Evolutionary conservation across 331 rosid genomes (phyloP), one percentile per base, ranked within the genome.

Genomic region (Acacia concinna): DNA sequence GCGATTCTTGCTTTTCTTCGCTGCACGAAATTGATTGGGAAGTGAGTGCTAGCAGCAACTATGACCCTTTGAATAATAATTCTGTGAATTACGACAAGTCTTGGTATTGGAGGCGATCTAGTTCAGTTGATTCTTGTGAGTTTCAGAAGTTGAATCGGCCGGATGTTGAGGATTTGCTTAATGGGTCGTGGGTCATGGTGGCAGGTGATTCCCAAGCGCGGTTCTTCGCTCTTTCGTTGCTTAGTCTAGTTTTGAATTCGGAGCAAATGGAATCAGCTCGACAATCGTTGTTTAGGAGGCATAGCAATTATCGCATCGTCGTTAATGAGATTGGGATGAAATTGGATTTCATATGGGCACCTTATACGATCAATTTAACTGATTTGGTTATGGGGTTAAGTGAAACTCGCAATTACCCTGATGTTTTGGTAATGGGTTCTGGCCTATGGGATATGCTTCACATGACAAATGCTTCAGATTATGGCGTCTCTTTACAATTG

Each of bases 401-500:
- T 82, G 82, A 85, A 44, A 88, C 84, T 49, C 92, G 81, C 15
- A 82, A 76, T 75, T 90, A 85, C 77, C 98, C 98, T 1, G 98
- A 94, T 82, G 87, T 94, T 60, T 76, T 92, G 71, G 84, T 92
- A 44, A 85, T 94, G 94, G 97, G 92, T 67, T 87, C 91, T 12
- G 98, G 97, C n/a, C 81, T 94, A 27, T 94, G 98, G 98, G 94
- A 94, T 82, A 92, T 94, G 98, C 88, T 94, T 25, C 97, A 88
- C 31, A 30, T 81, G 66, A 84, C 85, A 4, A 91, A 93, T 74
- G 91, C 88, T 9, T 88, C 97, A 0, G 91, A 90, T 49, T 94
- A 81, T 51, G 86, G 89, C 38, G 54, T 5, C 27, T 74, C 82
- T 18, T 74, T 92, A 21, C 74, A 81, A 27, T 28, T 68, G 9